A percentile compares a stretch with the other conserved stretches of the same genome.
phyloP scores from a whole-genome alignment of 2,329 filamentous ascomycete genomes.

The Sporothrix mexicana region DNA sequence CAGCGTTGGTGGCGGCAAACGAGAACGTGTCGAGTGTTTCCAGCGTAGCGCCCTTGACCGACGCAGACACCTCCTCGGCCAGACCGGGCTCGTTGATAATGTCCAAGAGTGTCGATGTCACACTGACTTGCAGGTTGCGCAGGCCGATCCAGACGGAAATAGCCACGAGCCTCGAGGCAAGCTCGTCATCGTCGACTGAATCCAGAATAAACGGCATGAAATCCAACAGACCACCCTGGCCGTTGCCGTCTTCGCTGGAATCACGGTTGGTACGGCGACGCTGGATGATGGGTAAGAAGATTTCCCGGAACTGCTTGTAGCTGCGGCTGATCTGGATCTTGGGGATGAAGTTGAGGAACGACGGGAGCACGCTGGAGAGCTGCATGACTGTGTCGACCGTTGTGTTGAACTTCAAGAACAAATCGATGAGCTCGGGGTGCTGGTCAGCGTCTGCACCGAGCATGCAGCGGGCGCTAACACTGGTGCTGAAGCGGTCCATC shows the following conservation, averaged over 20 bases:
- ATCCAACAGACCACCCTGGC: slow-evolving; percentile 30
- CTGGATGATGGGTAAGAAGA: slow-evolving; percentile 33
- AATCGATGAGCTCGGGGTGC: slow-evolving; percentile 31
- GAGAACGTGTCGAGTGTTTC: slow-evolving; percentile 27
- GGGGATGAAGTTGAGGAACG: slow-evolving; percentile 26
- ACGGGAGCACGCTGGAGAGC: slow-evolving; percentile 28
- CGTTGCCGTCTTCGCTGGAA: slow-evolving; percentile 25
- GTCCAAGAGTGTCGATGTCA: slow-evolving; percentile 32
- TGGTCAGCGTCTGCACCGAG: slow-evolving; percentile 30
- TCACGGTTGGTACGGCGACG: slow-evolving; percentile 19
- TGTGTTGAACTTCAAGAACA: slow-evolving; percentile 32
- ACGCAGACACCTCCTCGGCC: slow-evolving; percentile 25
- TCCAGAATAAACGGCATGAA: slow-evolving; percentile 34
- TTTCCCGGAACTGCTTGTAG: slow-evolving; percentile 30
- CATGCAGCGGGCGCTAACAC: slow-evolving; percentile 33
- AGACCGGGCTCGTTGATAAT: slow-evolving; percentile 33
- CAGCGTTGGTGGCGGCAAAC: not conserved
- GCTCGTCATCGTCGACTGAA: slow-evolving; percentile 30
- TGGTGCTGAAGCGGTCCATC: slow-evolving; percentile 33
- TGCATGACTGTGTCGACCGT: slow-evolving; percentile 30
- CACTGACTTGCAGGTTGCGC: slow-evolving; percentile 33
- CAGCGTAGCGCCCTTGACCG: slow-evolving; percentile 17
- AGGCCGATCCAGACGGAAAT: slow-evolving; percentile 33
- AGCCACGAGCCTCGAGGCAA: slow-evolving; percentile 30
- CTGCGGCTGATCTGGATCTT: slow-evolving; percentile 29